Base-by-base conservation (phyloP, 2,329 filamentous ascomycete genomes). In the Ceratocystis alfenasii region DNA sequence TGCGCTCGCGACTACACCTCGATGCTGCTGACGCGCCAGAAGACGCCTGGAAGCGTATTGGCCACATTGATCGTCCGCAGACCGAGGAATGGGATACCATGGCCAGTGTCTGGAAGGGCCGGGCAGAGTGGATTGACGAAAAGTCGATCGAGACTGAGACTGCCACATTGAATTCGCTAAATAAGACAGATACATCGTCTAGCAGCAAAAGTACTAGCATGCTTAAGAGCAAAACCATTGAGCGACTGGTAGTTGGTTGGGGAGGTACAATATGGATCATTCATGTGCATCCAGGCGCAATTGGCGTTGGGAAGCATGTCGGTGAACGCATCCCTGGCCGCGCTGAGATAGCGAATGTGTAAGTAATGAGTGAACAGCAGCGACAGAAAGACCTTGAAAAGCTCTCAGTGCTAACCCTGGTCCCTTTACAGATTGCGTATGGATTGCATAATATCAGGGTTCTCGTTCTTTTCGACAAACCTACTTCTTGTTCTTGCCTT, bases 361-460 rank as follows among this genome's bases (percentile, higher is more conserved):
- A 74, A 82, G 89, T 82, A 15, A 8, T 59, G 55, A 33, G 28
- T 53, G 28, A 59, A 8, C 6, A 59, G 25, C 15, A n/a, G 28
- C 5, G 6, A 8, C 5, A 5, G 8, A 25, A 20, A 36, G 28
- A 36, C 33, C 12, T 28, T 30, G 20, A 30, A 50, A 36, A 15
- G n/a, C 20, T 15, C 1, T 36, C 8, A 5, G 22, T 22, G 63
- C 50, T 36, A 6, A 62, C 76, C 70, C 76, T 12, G 36, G 10
- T 15, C 73, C 28, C 22, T 2, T 28, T n/a, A 69, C 70, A 92
- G 88, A 76, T 83, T 97, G 76, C 89, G 91, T 72, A 95, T 94
- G 76, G 94, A 99, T 78, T 97, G 94, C 80, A 91, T 96, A 75
- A 90, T 99, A 79, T 96, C 94, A 74, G 94, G 94, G 72, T 88